A percentile compares a stretch with the other conserved stretches of the same genome.
Evolutionary conservation across 208 protist species (phyloP).

Genomic region (Acanthamoeba rhysodes): DNA sequence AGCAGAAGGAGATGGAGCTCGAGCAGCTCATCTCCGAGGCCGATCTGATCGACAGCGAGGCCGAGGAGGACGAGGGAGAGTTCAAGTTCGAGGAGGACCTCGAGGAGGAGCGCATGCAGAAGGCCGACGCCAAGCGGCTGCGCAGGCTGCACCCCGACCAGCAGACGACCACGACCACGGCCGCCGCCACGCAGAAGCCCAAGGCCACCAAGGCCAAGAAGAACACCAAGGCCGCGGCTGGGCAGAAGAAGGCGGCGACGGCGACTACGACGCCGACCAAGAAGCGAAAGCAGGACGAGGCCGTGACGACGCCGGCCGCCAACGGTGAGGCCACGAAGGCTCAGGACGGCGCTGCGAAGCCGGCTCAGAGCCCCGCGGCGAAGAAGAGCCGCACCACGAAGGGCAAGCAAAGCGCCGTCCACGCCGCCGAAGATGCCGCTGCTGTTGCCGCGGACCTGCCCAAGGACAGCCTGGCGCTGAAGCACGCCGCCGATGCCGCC

Average conservation of each 20-base stretch:
- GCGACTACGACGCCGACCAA: too few species aligned
- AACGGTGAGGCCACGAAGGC: too few species aligned
- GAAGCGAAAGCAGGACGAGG: too few species aligned
- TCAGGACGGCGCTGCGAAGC: neutral
- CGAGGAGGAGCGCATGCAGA: slow-evolving; percentile 2
- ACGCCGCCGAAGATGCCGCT: too few species aligned
- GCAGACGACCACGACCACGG: neutral
- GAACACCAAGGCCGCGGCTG: too few species aligned
- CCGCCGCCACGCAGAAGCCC: neutral
- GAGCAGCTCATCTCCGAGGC: slow-evolving; percentile 11
- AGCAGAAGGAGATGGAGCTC: slow-evolving; percentile 4
- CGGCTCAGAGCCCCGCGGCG: neutral
- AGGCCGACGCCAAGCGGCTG: neutral
- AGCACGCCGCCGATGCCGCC: neutral
- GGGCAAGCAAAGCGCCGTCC: neutral
- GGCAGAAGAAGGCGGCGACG: too few species aligned
- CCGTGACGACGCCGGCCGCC: too few species aligned
- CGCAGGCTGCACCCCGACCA: neutral
- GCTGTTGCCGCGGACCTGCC: too few species aligned
- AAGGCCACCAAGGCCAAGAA: neutral
- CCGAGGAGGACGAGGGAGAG: neutral
- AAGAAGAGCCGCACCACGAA: neutral
- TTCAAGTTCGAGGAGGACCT: neutral
- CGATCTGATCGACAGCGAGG: neutral
- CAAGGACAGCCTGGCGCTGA: too few species aligned